Evolutionary conservation across 2,329 filamentous ascomycete genomes (phyloP).

Genomic region (Alternaria arbusti): DNA sequence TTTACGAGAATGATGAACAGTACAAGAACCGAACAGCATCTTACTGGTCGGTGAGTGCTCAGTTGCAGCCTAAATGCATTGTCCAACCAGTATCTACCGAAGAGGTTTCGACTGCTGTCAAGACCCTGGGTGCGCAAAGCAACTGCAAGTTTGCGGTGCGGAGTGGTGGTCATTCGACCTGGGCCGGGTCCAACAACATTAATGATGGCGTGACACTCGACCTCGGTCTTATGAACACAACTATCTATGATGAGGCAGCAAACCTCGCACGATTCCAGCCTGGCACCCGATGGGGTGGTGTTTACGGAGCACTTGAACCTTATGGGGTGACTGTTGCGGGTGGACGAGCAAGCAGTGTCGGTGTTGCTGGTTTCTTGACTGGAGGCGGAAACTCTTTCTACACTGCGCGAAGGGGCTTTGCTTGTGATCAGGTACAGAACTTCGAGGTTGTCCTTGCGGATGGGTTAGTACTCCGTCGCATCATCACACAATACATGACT

Average conservation of each 20-base stretch:
- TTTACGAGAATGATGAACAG: slow-evolving; percentile 17
- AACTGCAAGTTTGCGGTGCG: slow-evolving; percentile 31
- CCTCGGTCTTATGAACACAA: slow-evolving; percentile 31
- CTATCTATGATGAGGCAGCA: slow-evolving; percentile 12
- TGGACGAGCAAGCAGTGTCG: slow-evolving; percentile 32
- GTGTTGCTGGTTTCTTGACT: slow-evolving; percentile 36
- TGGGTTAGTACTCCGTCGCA: slow-evolving; percentile 23
- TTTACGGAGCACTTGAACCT: slow-evolving; percentile 37
- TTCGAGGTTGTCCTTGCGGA: slow-evolving; percentile 48
- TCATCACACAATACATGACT: neutral
- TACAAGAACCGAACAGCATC: slow-evolving; percentile 25
- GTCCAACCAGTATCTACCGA: slow-evolving; percentile 35
- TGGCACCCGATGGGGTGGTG: slow-evolving; percentile 42
- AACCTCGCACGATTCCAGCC: slow-evolving; percentile 31
- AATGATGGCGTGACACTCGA: slow-evolving; percentile 37
- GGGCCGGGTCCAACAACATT: slow-evolving; percentile 40
- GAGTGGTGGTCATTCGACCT: slow-evolving; percentile 35
- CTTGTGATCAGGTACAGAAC: slow-evolving; percentile 36
- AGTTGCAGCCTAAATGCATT: slow-evolving; percentile 38
- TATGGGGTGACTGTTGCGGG: slow-evolving; percentile 26
- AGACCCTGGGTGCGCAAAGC: slow-evolving; percentile 10
- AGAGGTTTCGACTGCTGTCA: slow-evolving; percentile 29
- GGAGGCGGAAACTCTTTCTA: slow-evolving; percentile 40
- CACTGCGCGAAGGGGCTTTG: slow-evolving; percentile 28
- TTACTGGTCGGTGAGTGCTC: slow-evolving; percentile 36